Conservation (phyloP, 208 protist species). For the Leishmania lainsoni region DNA sequence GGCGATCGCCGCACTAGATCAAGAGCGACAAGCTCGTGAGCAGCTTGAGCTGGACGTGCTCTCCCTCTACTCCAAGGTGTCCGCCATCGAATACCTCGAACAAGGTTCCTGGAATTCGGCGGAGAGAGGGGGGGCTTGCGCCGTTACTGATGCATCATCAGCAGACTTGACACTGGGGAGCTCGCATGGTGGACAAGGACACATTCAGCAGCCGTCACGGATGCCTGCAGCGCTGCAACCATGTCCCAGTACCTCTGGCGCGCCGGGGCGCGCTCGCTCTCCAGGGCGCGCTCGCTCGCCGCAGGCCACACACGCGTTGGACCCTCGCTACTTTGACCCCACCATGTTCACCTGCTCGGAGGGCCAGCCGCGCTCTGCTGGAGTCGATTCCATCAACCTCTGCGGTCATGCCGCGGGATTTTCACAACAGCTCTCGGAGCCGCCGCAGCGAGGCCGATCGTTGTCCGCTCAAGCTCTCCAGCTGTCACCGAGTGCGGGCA, state of each 20-base stretch:
- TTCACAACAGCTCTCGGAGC: background rate
- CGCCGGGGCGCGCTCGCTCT: constrained; percentile 13
- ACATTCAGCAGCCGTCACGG: background rate
- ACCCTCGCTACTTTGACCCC: constrained; percentile 35
- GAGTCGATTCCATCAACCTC: background rate
- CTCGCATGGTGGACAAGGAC: background rate
- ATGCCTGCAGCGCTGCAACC: background rate
- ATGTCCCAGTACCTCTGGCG: background rate
- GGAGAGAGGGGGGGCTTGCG: background rate
- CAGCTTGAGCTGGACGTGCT: constrained; percentile 16
- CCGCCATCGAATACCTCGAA: constrained; percentile 10
- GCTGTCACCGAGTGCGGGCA: background rate
- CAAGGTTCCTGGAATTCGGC: background rate
- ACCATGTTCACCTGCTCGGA: constrained; percentile 4
- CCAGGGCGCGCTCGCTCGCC: constrained; percentile 33
- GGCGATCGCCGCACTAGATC: background rate
- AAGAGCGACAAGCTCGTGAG: constrained; percentile 6
- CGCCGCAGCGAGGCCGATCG: background rate
- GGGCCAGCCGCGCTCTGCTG: background rate
- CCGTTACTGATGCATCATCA: background rate
- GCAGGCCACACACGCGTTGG: constrained; percentile 26
- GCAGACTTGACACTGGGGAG: background rate
- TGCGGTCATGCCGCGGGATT: background rate
- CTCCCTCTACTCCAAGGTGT: constrained; percentile 12
- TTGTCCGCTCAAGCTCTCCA: background rate